These are phyloP conservation scores for Cercospora citrullina DNA, from an alignment of 2,329 filamentous ascomycete species.

Conservation along the genomic window DNA sequence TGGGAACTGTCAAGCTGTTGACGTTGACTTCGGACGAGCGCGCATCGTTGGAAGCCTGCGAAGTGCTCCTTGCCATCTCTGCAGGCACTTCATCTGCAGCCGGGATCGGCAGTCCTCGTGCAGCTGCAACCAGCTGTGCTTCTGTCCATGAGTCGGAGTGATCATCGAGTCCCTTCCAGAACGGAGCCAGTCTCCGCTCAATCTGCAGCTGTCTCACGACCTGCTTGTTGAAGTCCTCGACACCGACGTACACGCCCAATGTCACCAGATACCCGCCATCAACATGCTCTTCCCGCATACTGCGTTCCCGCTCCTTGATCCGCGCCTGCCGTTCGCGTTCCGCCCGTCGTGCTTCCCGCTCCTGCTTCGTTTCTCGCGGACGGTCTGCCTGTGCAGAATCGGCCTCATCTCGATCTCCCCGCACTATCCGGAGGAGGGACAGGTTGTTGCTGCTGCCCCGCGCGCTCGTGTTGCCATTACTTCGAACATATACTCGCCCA, in stretches of 20 bases:
- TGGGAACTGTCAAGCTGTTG: conserved; percentile 75
- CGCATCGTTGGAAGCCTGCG: conserved; percentile 42
- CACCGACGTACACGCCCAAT: conserved; percentile 85
- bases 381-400: conserved; percentile 51
- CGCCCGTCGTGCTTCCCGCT: conserved; percentile 80
- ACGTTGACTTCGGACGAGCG: conserved; percentile 61
- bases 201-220: conserved; percentile 93
- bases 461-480: conserved; percentile 41
- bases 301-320: conserved; percentile 82
- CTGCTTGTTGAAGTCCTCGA: conserved; percentile 89
- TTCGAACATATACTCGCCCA: conserved; percentile 47
- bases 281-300: conserved; percentile 86
- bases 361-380: conserved; percentile 84
- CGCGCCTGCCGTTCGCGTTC: conserved; percentile 77
- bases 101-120: conserved; percentile 78
- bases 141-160: conserved; percentile 89
- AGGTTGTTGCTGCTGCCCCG: conserved; percentile 60
- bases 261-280: conserved; percentile 95
- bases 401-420: conserved; percentile 49
- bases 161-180: conserved; percentile 92
- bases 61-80: conserved; percentile 57
- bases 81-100: conserved; percentile 78
- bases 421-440: conserved; percentile 57
- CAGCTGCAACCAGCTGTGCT: conserved; percentile 89
- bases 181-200: conserved; percentile 86